These are phyloP conservation scores for Diaporthe sp. DNA, from an alignment of 2,329 filamentous ascomycete genomes.

Conservation along the genomic window DNA sequence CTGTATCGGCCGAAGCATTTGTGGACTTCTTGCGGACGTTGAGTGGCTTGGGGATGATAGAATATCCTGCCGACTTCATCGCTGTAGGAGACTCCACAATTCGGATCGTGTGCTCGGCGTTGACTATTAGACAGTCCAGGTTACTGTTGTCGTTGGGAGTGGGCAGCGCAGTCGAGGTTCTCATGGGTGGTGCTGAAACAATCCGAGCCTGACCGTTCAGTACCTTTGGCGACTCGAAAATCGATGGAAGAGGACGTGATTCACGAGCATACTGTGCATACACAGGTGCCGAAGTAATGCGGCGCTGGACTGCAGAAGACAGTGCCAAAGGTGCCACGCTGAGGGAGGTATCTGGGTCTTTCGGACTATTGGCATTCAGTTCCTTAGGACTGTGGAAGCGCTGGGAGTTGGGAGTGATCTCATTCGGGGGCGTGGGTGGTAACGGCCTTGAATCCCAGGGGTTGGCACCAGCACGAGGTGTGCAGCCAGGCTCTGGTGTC, in stretches of 20 bases:
- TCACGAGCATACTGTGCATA: constrained; percentile 57
- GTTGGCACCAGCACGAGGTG: constrained; percentile 28
- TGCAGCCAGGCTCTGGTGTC: constrained; percentile 34
- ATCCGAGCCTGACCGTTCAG: constrained; percentile 56
- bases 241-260: constrained; percentile 61
- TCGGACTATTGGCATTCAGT: not conserved
- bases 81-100: constrained; percentile 65
- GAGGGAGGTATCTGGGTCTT: constrained; percentile 1
- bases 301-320: constrained; percentile 53
- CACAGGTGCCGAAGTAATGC: constrained; percentile 66
- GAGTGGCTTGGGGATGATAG: constrained; percentile 55
- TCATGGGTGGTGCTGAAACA: constrained; percentile 60
- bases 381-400: constrained; percentile 24
- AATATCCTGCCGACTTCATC: constrained; percentile 49
- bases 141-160: constrained; percentile 52
- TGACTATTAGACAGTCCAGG: constrained; percentile 60
- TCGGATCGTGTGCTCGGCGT: constrained; percentile 66
- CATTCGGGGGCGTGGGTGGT: constrained; percentile 61
- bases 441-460: constrained; percentile 65
- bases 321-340: constrained; percentile 37
- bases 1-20: not conserved
- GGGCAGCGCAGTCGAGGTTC: constrained; percentile 37
- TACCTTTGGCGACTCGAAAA: constrained; percentile 56
- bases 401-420: constrained; percentile 44
- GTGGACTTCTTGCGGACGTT: constrained; percentile 57